Percentiles rank a stretch among this genome's conserved stretches.
These are phyloP conservation scores for Leccinum fuscescens DNA, from an alignment of 1,284 basidiomycete genomes.

Conservation along the genomic window DNA sequence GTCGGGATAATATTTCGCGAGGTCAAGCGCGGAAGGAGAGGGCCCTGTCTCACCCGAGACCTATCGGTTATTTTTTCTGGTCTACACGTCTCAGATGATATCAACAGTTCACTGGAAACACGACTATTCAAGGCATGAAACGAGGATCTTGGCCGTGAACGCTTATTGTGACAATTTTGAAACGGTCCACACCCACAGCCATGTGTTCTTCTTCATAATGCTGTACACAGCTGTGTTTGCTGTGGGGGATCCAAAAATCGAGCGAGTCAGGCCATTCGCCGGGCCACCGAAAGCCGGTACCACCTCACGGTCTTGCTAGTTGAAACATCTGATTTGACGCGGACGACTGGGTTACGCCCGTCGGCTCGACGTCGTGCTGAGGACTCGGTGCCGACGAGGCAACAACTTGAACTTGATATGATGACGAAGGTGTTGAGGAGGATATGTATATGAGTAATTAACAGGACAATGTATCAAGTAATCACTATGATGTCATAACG, in stretches of 20 bases:
- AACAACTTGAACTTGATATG: not conserved
- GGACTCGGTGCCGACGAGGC: not conserved
- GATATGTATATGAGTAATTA: not conserved
- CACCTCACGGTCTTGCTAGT: not conserved
- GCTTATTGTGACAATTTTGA: not conserved
- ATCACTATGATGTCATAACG: not conserved
- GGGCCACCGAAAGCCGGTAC: not conserved
- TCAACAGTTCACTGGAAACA: not conserved
- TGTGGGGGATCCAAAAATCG: constrained; percentile 13
- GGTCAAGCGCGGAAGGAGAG: not conserved
- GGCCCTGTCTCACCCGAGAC: not conserved
- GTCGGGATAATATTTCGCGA: too few relatives aligned
- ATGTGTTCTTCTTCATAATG: constrained; percentile 1
- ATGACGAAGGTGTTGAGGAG: not conserved
- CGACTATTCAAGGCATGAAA: constrained; percentile 2
- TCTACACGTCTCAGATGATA: not conserved
- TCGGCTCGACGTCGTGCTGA: not conserved
- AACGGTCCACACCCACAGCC: not conserved
- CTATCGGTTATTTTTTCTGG: too few relatives aligned
- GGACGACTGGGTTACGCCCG: not conserved
- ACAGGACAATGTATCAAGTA: not conserved
- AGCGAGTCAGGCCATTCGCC: constrained; percentile 9
- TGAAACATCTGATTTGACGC: not conserved
- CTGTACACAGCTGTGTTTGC: constrained; percentile 24
- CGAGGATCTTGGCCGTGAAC: constrained; percentile 4